These are phyloP conservation scores for Paraphysoderma sedebokerense DNA, from an alignment of 371 early-diverging fungal species.

Conservation along the genomic window DNA sequence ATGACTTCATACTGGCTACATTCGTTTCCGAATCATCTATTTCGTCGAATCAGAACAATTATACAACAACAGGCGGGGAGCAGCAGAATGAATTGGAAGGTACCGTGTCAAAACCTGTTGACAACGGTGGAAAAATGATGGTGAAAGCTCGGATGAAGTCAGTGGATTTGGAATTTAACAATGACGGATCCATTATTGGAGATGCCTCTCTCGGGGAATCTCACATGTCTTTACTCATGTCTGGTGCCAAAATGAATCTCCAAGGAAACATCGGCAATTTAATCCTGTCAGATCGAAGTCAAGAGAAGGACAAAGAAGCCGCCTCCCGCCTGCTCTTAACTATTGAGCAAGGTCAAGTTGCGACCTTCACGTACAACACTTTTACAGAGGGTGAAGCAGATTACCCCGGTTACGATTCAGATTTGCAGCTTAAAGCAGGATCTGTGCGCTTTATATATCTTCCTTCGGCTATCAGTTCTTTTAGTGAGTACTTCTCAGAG, in stretches of 20 bases:
- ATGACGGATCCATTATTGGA: constrained; percentile 62
- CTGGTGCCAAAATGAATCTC: constrained; percentile 38
- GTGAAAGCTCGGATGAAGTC: constrained; percentile 61
- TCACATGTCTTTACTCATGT: constrained; percentile 43
- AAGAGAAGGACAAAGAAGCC: neutral
- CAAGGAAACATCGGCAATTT: constrained; percentile 76
- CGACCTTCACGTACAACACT: constrained; percentile 71
- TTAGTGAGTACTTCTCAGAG: constrained; percentile 44
- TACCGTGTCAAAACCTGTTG: neutral
- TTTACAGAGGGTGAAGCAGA: constrained; percentile 19
- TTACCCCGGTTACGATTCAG: constrained; percentile 77
- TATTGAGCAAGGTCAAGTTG: constrained; percentile 77
- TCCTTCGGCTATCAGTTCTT: constrained; percentile 32
- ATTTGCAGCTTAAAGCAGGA: constrained; percentile 54
- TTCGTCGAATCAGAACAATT: constrained; percentile 1
- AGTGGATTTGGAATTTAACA: constrained; percentile 65
- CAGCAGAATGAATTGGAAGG: neutral
- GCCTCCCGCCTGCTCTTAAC: constrained; percentile 38
- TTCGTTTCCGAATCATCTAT: constrained; percentile 36
- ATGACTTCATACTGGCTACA: constrained; percentile 72
- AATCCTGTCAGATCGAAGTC: constrained; percentile 22
- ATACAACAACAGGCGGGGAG: constrained; percentile 1
- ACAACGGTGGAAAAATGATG: constrained; percentile 26
- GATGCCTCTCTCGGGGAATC: constrained; percentile 54
- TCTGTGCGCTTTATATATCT: constrained; percentile 60